phyloP scores from a whole-genome alignment of 1,284 basidiomycete species.

The Austroboletus olivaceoglutinosus region DNA sequence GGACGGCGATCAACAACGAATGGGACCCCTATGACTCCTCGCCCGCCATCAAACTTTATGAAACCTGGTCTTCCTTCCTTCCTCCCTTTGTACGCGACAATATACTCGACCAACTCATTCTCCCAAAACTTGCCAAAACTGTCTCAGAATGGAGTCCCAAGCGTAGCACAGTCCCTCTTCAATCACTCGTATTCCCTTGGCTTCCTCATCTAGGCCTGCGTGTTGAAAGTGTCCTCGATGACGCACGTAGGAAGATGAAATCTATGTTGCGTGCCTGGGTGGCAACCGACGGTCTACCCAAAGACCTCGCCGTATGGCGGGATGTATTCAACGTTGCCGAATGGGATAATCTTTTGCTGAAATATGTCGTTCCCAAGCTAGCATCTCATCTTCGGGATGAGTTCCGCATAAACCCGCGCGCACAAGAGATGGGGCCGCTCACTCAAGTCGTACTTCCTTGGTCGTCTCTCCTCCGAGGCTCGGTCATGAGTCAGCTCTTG shows the following conservation, averaged over 20 bases:
- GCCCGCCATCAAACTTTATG: conserved; percentile 79
- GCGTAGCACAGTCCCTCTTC: conserved; percentile 58
- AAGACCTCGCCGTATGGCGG: conserved; percentile 76
- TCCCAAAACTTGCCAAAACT: conserved; percentile 86
- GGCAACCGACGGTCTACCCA: conserved; percentile 70
- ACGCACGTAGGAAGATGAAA: conserved; percentile 84
- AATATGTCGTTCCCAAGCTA: conserved; percentile 89
- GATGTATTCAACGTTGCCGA: conserved; percentile 78
- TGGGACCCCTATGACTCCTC: conserved; percentile 79
- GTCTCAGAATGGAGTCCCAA: conserved; percentile 82
- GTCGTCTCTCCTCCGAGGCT: conserved; percentile 68
- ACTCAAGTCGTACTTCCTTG: conserved; percentile 72
- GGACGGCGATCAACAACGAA: conserved; percentile 88
- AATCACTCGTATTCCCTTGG: conserved; percentile 93
- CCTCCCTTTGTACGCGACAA: conserved; percentile 94
- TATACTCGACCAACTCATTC: conserved; percentile 89
- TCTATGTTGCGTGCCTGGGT: conserved; percentile 77
- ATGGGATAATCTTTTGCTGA: conserved; percentile 90
- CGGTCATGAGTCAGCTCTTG: conserved; percentile 77
- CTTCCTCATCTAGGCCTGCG: conserved; percentile 81
- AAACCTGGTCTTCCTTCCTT: conserved; percentile 84
- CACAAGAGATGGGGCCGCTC: conserved; percentile 85
- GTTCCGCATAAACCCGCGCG: conserved; percentile 84
- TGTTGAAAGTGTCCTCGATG: conserved; percentile 77
- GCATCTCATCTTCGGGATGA: conserved; percentile 76